phyloP scores from a whole-genome alignment of 106 monocot species.

The Dioscorea alata region DNA sequence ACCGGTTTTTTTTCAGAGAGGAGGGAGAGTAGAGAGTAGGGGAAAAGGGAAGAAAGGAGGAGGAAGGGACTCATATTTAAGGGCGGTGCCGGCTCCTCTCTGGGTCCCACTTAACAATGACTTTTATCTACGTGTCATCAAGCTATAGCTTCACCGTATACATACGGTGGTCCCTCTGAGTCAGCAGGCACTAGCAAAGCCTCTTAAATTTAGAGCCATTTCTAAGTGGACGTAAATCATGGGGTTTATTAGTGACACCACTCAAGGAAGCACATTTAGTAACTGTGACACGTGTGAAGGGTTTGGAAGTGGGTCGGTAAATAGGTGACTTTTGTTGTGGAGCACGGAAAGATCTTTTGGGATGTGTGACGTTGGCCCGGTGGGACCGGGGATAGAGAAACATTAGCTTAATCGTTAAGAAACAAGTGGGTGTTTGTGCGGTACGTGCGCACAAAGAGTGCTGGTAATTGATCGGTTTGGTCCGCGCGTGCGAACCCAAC shows the following conservation, averaged over 20 bases:
- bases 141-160: not conserved
- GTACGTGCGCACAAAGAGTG: not conserved
- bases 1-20: not conserved
- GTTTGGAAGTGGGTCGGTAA: not conserved
- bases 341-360: not conserved
- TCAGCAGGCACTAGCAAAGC: not conserved
- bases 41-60: constrained; percentile 59
- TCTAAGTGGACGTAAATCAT: not conserved
- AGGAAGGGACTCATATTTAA: constrained; percentile 43
- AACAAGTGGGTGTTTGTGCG: not conserved
- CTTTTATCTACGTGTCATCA: constrained; percentile 3
- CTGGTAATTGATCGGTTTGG: too few relatives aligned
- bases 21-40: constrained; percentile 5
- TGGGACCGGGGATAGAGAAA: not conserved
- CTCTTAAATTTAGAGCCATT: not conserved
- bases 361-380: not conserved
- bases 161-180: constrained; percentile 6
- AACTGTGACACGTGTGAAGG: not conserved
- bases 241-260: not conserved
- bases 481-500: too few relatives aligned
- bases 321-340: not conserved
- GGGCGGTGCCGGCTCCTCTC: not conserved
- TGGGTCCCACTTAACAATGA: constrained; percentile 5
- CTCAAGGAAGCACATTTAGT: not conserved
- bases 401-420: constrained; percentile 29